phyloP scores from a whole-genome alignment of 768 basidiomycete species.

The Infundibulicybe gibba region DNA sequence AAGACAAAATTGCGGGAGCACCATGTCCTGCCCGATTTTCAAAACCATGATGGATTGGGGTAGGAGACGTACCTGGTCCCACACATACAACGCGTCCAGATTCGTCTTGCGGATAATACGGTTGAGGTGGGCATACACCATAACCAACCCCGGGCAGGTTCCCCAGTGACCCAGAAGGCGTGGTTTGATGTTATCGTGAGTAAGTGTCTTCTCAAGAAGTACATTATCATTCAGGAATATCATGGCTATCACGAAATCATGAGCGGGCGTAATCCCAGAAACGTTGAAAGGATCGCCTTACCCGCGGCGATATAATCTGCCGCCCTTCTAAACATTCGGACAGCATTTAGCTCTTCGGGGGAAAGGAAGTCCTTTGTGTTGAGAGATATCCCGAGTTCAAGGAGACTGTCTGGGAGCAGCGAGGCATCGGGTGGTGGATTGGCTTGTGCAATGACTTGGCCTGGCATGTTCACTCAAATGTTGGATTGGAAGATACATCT shows the following conservation, averaged over 20 bases:
- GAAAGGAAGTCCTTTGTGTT: constrained; percentile 44
- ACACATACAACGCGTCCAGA: constrained; percentile 70
- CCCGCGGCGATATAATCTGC: constrained; percentile 72
- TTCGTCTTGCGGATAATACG: constrained; percentile 56
- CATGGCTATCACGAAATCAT: constrained; percentile 49
- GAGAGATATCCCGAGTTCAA: constrained; percentile 46
- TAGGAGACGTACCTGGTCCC: constrained; percentile 52
- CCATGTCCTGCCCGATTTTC: constrained; percentile 59
- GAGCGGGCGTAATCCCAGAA: background rate
- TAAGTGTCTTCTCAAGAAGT: constrained; percentile 57
- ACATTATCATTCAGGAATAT: constrained; percentile 79
- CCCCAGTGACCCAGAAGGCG: constrained; percentile 85
- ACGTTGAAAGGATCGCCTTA: constrained; percentile 22
- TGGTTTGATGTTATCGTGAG: constrained; percentile 71
- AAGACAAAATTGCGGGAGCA: constrained; percentile 83
- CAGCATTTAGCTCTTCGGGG: constrained; percentile 43
- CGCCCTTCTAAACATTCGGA: constrained; percentile 54
- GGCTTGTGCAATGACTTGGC: constrained; percentile 49
- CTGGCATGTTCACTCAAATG: constrained; percentile 44
- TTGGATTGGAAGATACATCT: too few relatives aligned
- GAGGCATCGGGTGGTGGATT: constrained; percentile 74
- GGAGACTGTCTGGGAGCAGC: constrained; percentile 54
- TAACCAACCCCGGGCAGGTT: constrained; percentile 73
- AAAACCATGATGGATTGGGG: background rate
- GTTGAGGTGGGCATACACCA: constrained; percentile 72